Base-by-base conservation (phyloP, 768 basidiomycete species). In the Hydnomerulius pinastri region DNA sequence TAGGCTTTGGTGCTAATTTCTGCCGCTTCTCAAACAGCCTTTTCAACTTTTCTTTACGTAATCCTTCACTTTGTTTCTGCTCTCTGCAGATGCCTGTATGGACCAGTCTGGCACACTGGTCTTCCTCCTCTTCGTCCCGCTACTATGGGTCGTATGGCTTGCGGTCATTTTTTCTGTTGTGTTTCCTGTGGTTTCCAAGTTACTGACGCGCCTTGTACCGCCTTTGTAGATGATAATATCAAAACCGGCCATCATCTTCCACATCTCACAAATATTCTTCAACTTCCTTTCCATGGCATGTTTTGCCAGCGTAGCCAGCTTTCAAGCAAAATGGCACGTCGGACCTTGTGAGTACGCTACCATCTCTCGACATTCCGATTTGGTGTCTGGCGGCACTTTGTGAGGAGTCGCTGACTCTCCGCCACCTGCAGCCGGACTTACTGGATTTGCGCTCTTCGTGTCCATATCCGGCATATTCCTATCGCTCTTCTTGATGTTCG, bases 281-380 rank as follows among this genome's bases (percentile, higher is more conserved):
- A 86, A 88, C 67, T 97, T 98, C 64, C 78, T 98, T 39, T 83
- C 91, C 11, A 87, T 96, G 83, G 87, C 86, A 40, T 95, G 92
- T 64, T 93, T 92, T 59, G 95, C 90, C 7, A 86, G 88, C 59
- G 89, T 93, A 4, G 94, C 94, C 0, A 73, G 77, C 18, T 98
- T 96, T 68, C 94, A 98, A 60, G 85, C 90, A 4, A 86, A 87
- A 57, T 94, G 83, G 82, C 63, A 76, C 9, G 79, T 96, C 20
- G 90, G 90, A 7, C 90, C 92, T 32, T 97, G 94, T 96, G 59
- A 58, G 92, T 82, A 15, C 43, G 32, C 18, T 15, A 30, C 28
- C 45, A 37, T 47, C 30, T 40, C 42, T n/a, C n/a, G n/a, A n/a
- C n/a, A n/a, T n/a, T n/a, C n/a, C n/a, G n/a, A n/a, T n/a, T n/a